Percentiles rank a stretch among this genome's conserved stretches.
phyloP scores from a whole-genome alignment of 129 eudicot species.

The Smallanthus sonchifolius region DNA sequence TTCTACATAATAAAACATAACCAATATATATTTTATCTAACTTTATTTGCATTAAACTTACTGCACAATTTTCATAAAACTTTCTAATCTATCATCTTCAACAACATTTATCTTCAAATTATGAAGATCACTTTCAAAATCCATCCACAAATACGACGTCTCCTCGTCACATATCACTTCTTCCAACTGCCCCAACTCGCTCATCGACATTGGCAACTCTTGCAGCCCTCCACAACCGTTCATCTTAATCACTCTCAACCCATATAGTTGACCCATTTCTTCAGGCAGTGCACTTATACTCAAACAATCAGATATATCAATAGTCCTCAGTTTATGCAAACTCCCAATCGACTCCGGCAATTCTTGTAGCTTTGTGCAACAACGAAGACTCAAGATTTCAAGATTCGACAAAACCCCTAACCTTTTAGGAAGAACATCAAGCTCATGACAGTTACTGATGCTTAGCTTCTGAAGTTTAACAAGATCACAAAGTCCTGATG shows the following conservation, averaged over 20 bases:
- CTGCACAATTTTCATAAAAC: conserved; percentile 23
- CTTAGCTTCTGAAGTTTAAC: conserved; percentile 8
- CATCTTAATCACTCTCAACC: conserved; percentile 24
- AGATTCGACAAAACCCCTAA: conserved; percentile 21
- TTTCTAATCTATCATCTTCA: conserved; percentile 23
- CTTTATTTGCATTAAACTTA: background rate
- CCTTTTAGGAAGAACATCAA: no score
- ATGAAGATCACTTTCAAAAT: background rate
- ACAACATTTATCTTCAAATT: conserved; percentile 24
- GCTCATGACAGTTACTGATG: no score
- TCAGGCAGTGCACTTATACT: conserved; percentile 18
- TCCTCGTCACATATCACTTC: no score
- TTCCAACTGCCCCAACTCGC: background rate
- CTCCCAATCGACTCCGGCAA: conserved; percentile 31
- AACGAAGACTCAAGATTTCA: conserved; percentile 12
- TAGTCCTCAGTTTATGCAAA: conserved; percentile 8
- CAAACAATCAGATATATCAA: conserved; percentile 15
- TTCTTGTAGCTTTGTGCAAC: conserved; percentile 26
- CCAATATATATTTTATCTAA: no score
- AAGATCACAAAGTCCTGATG: conserved; percentile 29
- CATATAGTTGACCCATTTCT: conserved; percentile 19
- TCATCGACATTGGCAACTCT: conserved; percentile 18
- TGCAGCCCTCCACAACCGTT: conserved; percentile 25
- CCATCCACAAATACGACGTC: conserved; percentile 22
- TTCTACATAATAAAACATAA: no score